Conservation (phyloP, 768 basidiomycete genomes). For the Boletus eberwhitei region DNA sequence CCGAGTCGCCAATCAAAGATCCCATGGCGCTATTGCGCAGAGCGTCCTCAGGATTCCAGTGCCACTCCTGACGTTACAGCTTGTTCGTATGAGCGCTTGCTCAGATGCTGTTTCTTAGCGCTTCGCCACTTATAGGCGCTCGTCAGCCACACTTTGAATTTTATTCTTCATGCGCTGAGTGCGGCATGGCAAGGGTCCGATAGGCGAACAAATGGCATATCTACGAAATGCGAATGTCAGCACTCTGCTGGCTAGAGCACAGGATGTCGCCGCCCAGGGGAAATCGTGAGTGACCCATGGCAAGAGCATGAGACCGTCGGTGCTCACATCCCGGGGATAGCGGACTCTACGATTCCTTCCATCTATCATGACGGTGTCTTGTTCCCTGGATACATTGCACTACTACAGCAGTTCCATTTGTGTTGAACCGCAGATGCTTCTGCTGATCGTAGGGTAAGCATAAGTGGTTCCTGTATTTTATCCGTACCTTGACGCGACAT, state of each 20-base stretch:
- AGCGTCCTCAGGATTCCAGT: constrained; percentile 55
- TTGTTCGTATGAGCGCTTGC: constrained; percentile 34
- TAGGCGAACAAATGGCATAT: constrained; percentile 40
- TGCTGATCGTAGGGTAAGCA: constrained; percentile 56
- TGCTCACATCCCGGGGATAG: constrained; percentile 24
- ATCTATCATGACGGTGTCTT: constrained; percentile 50
- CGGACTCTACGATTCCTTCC: constrained; percentile 46
- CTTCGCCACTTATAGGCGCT: not conserved
- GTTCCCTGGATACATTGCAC: constrained; percentile 49
- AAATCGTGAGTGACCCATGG: constrained; percentile 37
- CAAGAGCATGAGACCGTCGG: not conserved
- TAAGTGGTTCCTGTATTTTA: not conserved
- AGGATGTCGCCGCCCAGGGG: constrained; percentile 43
- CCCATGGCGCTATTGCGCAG: constrained; percentile 57
- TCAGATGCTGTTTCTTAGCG: not conserved
- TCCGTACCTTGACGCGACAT: not conserved
- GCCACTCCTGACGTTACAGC: constrained; percentile 45
- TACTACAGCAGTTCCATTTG: constrained; percentile 37
- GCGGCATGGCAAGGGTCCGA: constrained; percentile 37
- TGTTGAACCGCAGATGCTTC: constrained; percentile 48
- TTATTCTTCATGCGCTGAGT: constrained; percentile 49
- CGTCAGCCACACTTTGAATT: constrained; percentile 50
- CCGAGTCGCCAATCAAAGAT: constrained; percentile 38
- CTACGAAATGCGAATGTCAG: constrained; percentile 49
- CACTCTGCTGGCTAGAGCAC: constrained; percentile 50